Conservation (phyloP, 352 stramenopile species). For the Phytophthora fragariae region DNA sequence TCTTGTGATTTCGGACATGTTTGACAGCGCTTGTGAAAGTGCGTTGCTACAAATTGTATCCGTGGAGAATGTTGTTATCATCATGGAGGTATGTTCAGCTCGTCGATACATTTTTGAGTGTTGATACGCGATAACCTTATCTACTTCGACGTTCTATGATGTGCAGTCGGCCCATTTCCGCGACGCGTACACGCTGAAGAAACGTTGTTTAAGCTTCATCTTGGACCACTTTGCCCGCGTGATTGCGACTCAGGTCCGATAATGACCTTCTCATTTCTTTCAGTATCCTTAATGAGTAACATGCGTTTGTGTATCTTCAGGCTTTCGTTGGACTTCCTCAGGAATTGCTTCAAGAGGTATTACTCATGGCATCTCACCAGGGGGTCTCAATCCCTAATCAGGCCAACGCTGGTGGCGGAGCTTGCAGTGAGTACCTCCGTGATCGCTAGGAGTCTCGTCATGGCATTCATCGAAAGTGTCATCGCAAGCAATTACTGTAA, state of each 20-base stretch:
- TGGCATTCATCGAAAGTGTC: neutral
- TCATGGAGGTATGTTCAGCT: conserved; percentile 60
- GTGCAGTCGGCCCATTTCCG: conserved; percentile 73
- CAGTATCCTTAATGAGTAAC: neutral
- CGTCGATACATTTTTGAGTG: neutral
- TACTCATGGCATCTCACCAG: conserved; percentile 67
- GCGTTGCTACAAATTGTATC: conserved; percentile 74
- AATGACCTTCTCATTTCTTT: neutral
- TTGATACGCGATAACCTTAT: neutral
- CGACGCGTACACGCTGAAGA: conserved; percentile 77
- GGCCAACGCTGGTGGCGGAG: conserved; percentile 17
- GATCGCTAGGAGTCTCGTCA: conserved; percentile 20
- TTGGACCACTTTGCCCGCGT: conserved; percentile 84
- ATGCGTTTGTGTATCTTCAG: conserved; percentile 25
- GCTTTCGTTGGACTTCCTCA: conserved; percentile 70
- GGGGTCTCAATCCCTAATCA: conserved; percentile 79
- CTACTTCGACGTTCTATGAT: neutral
- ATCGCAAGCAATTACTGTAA: no score
- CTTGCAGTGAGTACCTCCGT: conserved; percentile 31
- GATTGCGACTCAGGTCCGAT: conserved; percentile 66
- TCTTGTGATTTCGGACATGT: neutral
- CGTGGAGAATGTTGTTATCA: conserved; percentile 76
- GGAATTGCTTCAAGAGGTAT: conserved; percentile 76
- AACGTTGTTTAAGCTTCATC: conserved; percentile 83
- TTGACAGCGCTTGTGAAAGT: conserved; percentile 73